Evolutionary conservation across 2,329 filamentous ascomycete genomes (phyloP).

Genomic region (Sporothrix humicola): DNA sequence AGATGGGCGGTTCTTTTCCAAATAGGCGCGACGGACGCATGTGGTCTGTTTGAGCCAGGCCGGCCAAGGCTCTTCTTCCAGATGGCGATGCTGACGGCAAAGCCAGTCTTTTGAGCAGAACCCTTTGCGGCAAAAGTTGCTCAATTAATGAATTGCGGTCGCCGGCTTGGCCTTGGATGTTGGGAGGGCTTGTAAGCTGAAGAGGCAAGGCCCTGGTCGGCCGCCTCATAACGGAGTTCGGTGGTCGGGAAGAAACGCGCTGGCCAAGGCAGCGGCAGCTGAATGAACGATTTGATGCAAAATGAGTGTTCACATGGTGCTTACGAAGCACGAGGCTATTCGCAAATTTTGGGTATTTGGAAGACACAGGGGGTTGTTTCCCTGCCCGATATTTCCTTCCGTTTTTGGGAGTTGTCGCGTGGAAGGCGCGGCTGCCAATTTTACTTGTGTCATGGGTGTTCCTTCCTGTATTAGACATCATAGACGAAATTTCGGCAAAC

Average conservation of each 20-base stretch:
- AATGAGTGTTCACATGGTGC: background rate
- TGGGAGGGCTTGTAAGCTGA: background rate
- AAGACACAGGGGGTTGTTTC: conserved; percentile 10
- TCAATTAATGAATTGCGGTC: conserved; percentile 11
- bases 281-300: background rate
- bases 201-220: conserved; percentile 15
- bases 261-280: background rate
- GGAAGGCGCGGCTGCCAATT: background rate
- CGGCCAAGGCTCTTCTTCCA: conserved; percentile 16
- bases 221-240: background rate
- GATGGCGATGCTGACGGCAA: background rate
- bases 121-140: conserved; percentile 29
- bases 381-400: conserved; percentile 3
- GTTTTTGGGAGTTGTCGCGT: background rate
- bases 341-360: background rate
- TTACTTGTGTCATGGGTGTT: background rate
- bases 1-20: background rate
- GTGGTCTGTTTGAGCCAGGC: conserved; percentile 1
- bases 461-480: background rate
- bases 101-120: background rate
- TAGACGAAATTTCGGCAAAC: background rate
- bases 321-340: background rate
- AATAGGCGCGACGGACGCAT: conserved; percentile 28
- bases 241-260: background rate
- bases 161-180: background rate